Conservation (phyloP, 106 monocot species). For the Dendrobium catenatum region DNA sequence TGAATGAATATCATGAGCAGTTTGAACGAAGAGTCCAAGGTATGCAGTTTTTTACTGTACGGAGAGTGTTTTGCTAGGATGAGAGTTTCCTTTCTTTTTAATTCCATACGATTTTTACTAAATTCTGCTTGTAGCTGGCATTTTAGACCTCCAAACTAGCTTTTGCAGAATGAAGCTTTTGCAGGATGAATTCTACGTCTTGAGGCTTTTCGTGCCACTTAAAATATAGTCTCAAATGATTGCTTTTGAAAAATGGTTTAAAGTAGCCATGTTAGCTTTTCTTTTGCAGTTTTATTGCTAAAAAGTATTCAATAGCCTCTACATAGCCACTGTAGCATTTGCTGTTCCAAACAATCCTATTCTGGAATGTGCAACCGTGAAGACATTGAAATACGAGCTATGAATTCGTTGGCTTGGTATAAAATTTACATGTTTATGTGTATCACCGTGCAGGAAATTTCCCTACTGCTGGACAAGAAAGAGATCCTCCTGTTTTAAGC, state of each 20-base stretch:
- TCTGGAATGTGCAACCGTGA: background rate
- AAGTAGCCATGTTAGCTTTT: background rate
- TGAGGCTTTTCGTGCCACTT: background rate
- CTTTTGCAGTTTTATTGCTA: background rate
- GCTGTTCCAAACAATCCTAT: background rate
- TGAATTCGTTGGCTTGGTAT: background rate
- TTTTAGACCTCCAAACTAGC: background rate
- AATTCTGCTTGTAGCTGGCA: background rate
- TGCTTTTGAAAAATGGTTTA: background rate
- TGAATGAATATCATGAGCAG: constrained; percentile 15
- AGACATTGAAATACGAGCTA: background rate
- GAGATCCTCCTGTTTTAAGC: constrained; percentile 10
- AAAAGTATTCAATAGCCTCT: background rate
- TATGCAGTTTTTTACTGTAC: background rate
- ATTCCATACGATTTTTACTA: background rate
- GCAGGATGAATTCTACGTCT: constrained; percentile 1
- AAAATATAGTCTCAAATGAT: background rate
- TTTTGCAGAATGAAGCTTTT: background rate
- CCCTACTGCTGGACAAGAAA: constrained; percentile 14
- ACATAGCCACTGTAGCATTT: background rate
- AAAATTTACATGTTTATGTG: constrained; percentile 10
- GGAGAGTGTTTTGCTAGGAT: constrained; percentile 4
- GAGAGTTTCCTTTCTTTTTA: background rate
- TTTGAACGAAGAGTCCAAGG: constrained; percentile 26
- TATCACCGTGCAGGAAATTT: constrained; percentile 12